A percentile compares a stretch with the other conserved stretches of the same genome.
Evolutionary conservation across 192 early-diverging fungal species (phyloP).

Genomic region (Neocallimastix lanati): DNA sequence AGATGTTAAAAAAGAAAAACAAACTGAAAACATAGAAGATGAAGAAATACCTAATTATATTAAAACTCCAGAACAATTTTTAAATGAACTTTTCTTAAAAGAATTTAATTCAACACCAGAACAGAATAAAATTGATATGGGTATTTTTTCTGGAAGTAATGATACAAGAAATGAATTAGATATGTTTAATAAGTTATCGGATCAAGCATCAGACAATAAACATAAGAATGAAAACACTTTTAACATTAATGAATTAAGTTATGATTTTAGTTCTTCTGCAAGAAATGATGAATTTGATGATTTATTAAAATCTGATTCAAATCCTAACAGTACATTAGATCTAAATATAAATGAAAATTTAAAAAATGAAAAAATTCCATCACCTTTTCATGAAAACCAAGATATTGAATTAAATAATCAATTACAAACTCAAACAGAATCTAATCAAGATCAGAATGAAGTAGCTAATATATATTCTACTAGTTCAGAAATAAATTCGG

Average conservation of each 20-base stretch:
- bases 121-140: background rate
- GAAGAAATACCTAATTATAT: background rate
- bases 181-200: too few species aligned
- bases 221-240: too few species aligned
- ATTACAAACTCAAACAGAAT: too few species aligned
- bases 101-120: background rate
- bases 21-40: background rate
- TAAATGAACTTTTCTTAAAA: background rate
- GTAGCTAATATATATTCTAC: too few species aligned
- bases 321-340: background rate
- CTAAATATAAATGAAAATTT: background rate
- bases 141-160: background rate
- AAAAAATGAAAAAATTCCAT: background rate
- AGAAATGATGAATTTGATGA: background rate
- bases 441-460: too few species aligned
- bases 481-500: too few species aligned
- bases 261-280: background rate
- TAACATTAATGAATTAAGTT: too few species aligned
- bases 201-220: too few species aligned
- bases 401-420: too few species aligned
- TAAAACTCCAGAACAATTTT: background rate
- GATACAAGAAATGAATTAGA: background rate
- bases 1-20: too few species aligned
- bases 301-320: background rate
- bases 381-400: too few species aligned